Percentiles rank a stretch among this genome's conserved stretches.
Conservation (phyloP, 2,329 filamentous ascomycete species). For the Trichoderma arundinaceum region DNA sequence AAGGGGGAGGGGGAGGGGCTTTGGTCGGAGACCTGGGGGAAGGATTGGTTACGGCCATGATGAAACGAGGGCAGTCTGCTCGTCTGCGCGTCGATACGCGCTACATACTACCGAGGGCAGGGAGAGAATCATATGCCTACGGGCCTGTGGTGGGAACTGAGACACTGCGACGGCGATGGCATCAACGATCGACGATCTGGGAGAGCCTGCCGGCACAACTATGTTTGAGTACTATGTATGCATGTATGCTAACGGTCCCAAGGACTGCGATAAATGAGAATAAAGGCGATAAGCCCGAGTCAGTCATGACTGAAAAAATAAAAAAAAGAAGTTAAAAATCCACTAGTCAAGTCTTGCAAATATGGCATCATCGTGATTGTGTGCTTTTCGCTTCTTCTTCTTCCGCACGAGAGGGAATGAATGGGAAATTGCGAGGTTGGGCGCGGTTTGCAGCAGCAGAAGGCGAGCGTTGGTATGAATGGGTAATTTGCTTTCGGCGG, state of each 20-base stretch:
- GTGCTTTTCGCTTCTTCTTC: background rate
- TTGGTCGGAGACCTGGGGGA: slow-evolving; percentile 1
- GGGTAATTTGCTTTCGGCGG: slow-evolving; percentile 24
- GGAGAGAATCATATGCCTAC: slow-evolving; percentile 18
- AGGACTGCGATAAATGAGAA: slow-evolving; percentile 22
- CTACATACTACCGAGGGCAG: slow-evolving; percentile 7
- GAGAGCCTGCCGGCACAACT: slow-evolving; percentile 10
- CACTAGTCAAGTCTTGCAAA: background rate
- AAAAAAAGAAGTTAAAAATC: background rate
- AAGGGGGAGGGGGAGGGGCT: background rate
- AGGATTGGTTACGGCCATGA: background rate
- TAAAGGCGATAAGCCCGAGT: slow-evolving; percentile 7
- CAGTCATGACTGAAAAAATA: background rate
- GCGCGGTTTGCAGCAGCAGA: slow-evolving; percentile 1
- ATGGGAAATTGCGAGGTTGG: background rate
- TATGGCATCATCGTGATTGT: slow-evolving; percentile 9
- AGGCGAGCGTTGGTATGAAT: slow-evolving; percentile 3
- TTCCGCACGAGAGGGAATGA: background rate
- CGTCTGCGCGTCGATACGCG: slow-evolving; percentile 14
- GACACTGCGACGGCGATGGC: slow-evolving; percentile 19
- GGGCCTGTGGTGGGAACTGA: slow-evolving; percentile 17
- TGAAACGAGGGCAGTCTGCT: slow-evolving; percentile 4
- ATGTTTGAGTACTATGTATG: slow-evolving; percentile 21
- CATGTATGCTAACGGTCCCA: slow-evolving; percentile 20
- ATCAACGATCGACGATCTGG: slow-evolving; percentile 13